A percentile compares a stretch with the other conserved stretches of the same genome.
phyloP scores from a whole-genome alignment of 2,329 filamentous ascomycete genomes.

The Venturia pyrina region DNA sequence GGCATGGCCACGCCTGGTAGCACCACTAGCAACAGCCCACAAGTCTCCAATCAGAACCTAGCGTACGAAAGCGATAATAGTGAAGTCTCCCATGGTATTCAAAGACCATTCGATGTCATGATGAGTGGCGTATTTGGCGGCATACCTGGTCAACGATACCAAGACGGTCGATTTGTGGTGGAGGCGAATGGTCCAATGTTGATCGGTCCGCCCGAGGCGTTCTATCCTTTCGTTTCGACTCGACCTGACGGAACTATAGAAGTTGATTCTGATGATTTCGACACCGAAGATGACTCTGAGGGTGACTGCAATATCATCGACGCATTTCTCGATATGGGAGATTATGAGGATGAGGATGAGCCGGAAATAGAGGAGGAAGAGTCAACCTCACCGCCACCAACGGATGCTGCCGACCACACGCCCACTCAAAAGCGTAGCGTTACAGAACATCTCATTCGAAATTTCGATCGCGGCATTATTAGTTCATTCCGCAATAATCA shows the following conservation, averaged over 20 bases:
- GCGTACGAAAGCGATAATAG: conserved; percentile 27
- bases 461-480: conserved; percentile 18
- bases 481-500: conserved; percentile 13
- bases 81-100: conserved; percentile 25
- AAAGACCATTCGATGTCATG: conserved; percentile 57
- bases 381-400: conserved; percentile 24
- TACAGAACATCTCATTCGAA: conserved; percentile 22
- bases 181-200: conserved; percentile 43
- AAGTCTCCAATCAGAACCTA: conserved; percentile 25
- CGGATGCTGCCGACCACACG: conserved; percentile 20
- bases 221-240: conserved; percentile 55
- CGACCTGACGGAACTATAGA: conserved; percentile 47
- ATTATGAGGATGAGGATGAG: conserved; percentile 26
- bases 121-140: conserved; percentile 57
- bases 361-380: conserved; percentile 24
- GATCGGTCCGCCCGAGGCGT: conserved; percentile 65
- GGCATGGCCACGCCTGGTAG: conserved; percentile 16
- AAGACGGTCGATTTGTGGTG: conserved; percentile 15
- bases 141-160: conserved; percentile 32
- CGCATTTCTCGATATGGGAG: conserved; percentile 28
- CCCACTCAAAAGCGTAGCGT: conserved; percentile 4
- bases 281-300: conserved; percentile 42
- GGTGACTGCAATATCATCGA: conserved; percentile 45
- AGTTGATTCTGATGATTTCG: conserved; percentile 47
- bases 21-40: conserved; percentile 30